phyloP scores from a whole-genome alignment of 83 land plant species.

The Isoetes engelmannii region DNA sequence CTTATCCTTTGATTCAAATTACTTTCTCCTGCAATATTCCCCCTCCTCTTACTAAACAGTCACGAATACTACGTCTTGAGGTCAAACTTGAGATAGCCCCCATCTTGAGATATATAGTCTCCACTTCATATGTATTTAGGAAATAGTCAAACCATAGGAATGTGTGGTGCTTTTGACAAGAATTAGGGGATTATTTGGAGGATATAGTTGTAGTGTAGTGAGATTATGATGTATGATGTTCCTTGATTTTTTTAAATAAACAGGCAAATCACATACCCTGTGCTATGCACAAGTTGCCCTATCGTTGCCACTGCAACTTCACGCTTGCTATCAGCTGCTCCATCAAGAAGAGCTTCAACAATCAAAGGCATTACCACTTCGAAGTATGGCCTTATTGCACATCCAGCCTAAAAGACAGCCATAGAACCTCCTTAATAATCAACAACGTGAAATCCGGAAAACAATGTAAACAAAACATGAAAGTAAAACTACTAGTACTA shows the following conservation, averaged over 20 bases:
- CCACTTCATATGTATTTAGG: neutral
- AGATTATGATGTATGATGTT: too few relatives aligned
- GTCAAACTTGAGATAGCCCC: too few relatives aligned
- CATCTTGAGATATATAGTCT: neutral
- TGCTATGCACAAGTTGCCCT: constrained; percentile 98
- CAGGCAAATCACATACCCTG: constrained; percentile 56
- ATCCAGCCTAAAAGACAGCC: constrained; percentile 61
- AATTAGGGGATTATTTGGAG: too few relatives aligned
- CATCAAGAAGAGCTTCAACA: constrained; percentile 89
- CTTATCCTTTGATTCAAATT: too few relatives aligned
- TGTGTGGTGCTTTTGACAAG: too few relatives aligned
- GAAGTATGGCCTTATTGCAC: constrained; percentile 74
- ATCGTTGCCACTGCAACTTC: constrained; percentile 94
- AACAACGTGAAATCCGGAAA: too few relatives aligned
- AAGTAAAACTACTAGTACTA: neutral
- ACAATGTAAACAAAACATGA: neutral
- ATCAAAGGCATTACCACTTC: constrained; percentile 78
- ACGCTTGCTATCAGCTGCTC: constrained; percentile 74
- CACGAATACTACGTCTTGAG: too few relatives aligned
- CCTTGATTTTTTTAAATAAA: neutral
- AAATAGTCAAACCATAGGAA: neutral
- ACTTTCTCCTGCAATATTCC: too few relatives aligned
- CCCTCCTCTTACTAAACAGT: too few relatives aligned
- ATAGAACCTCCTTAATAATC: neutral
- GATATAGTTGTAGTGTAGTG: too few relatives aligned